Percentiles rank a stretch among this genome's conserved stretches.
Conservation (phyloP, 805 yeast genomes). For the Kluyveromyces dobzhanskii region DNA sequence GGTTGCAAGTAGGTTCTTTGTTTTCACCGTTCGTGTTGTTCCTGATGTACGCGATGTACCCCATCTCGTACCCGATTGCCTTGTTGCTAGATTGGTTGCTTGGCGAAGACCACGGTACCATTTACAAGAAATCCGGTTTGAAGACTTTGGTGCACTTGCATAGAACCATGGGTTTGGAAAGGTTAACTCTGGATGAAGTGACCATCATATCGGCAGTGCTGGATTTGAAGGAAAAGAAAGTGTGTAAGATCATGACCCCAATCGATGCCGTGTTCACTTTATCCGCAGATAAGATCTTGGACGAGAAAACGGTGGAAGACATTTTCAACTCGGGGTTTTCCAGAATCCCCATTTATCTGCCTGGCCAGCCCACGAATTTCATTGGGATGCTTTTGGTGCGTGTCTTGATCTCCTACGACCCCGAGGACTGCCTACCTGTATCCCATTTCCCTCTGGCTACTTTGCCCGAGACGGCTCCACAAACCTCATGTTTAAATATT, state of each 20-base stretch:
- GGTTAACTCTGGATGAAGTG: slow-evolving; percentile 90
- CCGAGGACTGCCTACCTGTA: slow-evolving; percentile 90
- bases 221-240: slow-evolving; percentile 87
- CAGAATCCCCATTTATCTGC: slow-evolving; percentile 87
- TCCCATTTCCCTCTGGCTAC: slow-evolving; percentile 94
- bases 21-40: slow-evolving; percentile 81
- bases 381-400: slow-evolving; percentile 93
- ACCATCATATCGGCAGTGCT: slow-evolving; percentile 90
- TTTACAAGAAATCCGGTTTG: slow-evolving; percentile 85
- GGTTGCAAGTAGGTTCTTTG: slow-evolving; percentile 81
- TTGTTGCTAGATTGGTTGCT: slow-evolving; percentile 66
- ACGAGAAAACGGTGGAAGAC: slow-evolving; percentile 78
- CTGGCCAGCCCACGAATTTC: slow-evolving; percentile 81
- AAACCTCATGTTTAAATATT: slow-evolving; percentile 88
- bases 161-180: slow-evolving; percentile 89
- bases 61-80: slow-evolving; percentile 88
- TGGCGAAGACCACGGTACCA: slow-evolving; percentile 95
- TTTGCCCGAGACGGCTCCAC: slow-evolving; percentile 85
- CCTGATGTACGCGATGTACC: slow-evolving; percentile 85
- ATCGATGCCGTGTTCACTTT: slow-evolving; percentile 82
- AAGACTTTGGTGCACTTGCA: slow-evolving; percentile 91
- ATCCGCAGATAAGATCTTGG: slow-evolving; percentile 72
- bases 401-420: slow-evolving; percentile 89
- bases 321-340: slow-evolving; percentile 92
- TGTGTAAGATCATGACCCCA: slow-evolving; percentile 87